phyloP scores from a whole-genome alignment of 1,284 basidiomycete species.

The Rhodotorula sp. region DNA sequence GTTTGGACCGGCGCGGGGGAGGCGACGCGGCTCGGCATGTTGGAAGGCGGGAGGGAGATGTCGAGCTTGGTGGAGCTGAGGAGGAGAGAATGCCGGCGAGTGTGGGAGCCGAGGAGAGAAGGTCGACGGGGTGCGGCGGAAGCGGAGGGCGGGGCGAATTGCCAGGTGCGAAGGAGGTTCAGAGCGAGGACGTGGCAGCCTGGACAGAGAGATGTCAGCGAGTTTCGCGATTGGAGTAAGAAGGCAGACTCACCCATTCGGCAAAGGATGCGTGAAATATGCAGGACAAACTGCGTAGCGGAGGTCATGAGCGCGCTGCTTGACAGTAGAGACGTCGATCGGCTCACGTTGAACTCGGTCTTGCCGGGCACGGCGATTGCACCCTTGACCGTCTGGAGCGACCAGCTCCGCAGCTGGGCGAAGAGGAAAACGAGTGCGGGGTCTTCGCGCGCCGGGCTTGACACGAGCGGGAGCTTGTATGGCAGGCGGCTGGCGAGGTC shows the following conservation, averaged over 20 bases:
- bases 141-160: slow-evolving; percentile 8
- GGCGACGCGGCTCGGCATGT: slow-evolving; percentile 10
- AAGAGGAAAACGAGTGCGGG: slow-evolving; percentile 85
- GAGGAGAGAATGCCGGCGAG: slow-evolving; percentile 11
- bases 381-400: slow-evolving; percentile 84
- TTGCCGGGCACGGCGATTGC: slow-evolving; percentile 81
- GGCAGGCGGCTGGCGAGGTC: slow-evolving; percentile 61
- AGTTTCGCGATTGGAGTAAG: not conserved
- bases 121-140: not conserved
- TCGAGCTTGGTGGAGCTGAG: slow-evolving; percentile 17
- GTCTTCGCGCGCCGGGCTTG: slow-evolving; percentile 86
- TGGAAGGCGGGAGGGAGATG: slow-evolving; percentile 8
- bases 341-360: slow-evolving; percentile 70
- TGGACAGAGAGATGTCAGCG: slow-evolving; percentile 47
- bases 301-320: not conserved
- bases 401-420: slow-evolving; percentile 82
- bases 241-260: slow-evolving; percentile 71
- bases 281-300: slow-evolving; percentile 67
- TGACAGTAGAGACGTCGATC: not conserved
- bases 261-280: slow-evolving; percentile 85
- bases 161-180: slow-evolving; percentile 62
- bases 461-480: slow-evolving; percentile 59
- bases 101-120: not conserved
- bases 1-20: slow-evolving; percentile 1
- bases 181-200: slow-evolving; percentile 90